Evolutionary conservation across 345 rosid species (phyloP), one percentile per base, ranked within the genome.

Genomic region (Boechera stricta): DNA sequence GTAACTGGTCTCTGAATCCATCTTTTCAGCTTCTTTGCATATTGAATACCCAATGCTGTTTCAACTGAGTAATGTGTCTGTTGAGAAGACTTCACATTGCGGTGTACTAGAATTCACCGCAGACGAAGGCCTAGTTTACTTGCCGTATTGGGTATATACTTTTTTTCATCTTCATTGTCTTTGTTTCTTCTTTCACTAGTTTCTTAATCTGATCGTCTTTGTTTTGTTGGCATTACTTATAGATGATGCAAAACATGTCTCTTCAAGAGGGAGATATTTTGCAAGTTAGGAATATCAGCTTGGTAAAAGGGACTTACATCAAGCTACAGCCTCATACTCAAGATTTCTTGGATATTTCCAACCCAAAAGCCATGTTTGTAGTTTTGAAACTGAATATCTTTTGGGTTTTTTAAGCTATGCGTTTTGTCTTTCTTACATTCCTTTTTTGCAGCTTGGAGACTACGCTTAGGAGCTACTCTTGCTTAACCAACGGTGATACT

Each of bases 161-260:
- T 49, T 44, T 42, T 67, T 48, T 36, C 26, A 5, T 38, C 38
- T 24, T 54, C 41, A 41, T 42, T 16, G 12, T 12, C 13, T 10
- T 24, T 24, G 18, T 45, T 4, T 2, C 31, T 9, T 31, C 24
- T 68, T 61, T 42, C 10, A n/a, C 44, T 21, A 64, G 0, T 21
- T 58, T 24, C 12, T 16, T 47, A 4, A 48, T 53, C 76, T 74
- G 44, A 18, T 65, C 3, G 12, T 49, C 28, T 51, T 11, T 52
- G 9, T 48, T 31, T 48, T 73, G 4, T 67, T 73, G 55, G 6
- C 53, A 38, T 64, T 49, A 52, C 68, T 33, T 64, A 29, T 56
- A 87, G 94, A 90, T 87, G 92, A 90, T 87, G 92, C 80, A 85
- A 78, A 90, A 87, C 85, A 78, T 90, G 89, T 84, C 85, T 13